Conservation (phyloP, 2,329 filamentous ascomycete genomes). For the Ceratocystis papillata region DNA sequence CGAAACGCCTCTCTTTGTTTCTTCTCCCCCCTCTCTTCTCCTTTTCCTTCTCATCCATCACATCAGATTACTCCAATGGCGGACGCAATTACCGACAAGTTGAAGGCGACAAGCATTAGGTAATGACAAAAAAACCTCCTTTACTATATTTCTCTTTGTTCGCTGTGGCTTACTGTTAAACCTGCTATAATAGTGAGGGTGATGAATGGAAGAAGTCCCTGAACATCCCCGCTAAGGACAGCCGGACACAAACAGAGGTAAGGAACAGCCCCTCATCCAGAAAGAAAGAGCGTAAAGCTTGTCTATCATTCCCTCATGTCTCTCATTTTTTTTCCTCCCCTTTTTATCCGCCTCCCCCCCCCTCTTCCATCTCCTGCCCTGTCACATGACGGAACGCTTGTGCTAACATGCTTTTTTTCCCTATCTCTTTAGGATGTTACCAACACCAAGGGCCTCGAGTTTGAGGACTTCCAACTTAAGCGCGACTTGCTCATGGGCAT, state of each 20-base stretch:
- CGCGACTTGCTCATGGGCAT: conserved; percentile 96
- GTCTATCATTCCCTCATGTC: conserved; percentile 22
- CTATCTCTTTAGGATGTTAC: conserved; percentile 67
- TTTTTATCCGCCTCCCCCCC: too few species aligned
- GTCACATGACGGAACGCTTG: background rate
- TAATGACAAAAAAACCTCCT: conserved; percentile 27
- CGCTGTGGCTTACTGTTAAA: conserved; percentile 13
- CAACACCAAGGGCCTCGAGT: conserved; percentile 92
- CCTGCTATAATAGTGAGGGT: conserved; percentile 33
- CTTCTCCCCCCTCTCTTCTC: background rate
- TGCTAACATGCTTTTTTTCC: background rate
- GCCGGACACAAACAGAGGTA: conserved; percentile 71
- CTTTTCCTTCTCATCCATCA: background rate
- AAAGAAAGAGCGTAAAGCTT: background rate
- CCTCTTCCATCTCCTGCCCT: background rate
- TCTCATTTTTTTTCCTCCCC: conserved; percentile 20
- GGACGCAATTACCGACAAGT: conserved; percentile 38
- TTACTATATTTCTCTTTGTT: background rate
- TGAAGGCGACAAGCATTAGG: conserved; percentile 36
- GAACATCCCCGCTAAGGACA: conserved; percentile 63
- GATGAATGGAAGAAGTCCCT: conserved; percentile 66
- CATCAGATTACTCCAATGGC: conserved; percentile 33
- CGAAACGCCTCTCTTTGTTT: conserved; percentile 11
- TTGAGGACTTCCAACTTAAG: conserved; percentile 93
- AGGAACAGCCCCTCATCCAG: conserved; percentile 22